Percentiles rank a stretch among this genome's conserved stretches.
phyloP scores from a whole-genome alignment of 345 rosid species.

The Aquilaria malaccensis region DNA sequence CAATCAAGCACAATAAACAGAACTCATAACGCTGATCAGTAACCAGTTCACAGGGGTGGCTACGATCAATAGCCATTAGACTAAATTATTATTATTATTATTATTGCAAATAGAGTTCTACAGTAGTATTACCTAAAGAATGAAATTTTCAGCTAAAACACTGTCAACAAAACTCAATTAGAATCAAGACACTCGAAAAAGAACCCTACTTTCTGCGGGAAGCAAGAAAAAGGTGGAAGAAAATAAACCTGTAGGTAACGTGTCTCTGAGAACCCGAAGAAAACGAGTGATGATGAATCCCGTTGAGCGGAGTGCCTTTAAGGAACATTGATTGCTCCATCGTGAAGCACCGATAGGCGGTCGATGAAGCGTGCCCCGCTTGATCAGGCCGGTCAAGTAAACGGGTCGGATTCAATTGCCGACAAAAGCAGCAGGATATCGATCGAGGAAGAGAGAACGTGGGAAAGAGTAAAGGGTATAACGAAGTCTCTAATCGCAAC shows the following conservation, averaged over 20 bases:
- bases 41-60: too few species aligned
- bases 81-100: too few species aligned
- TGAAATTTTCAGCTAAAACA: too few species aligned
- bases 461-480: background rate
- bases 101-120: too few species aligned
- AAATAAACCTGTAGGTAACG: slow-evolving; percentile 39
- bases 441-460: background rate
- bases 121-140: too few species aligned
- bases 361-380: slow-evolving; percentile 3
- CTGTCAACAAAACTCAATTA: background rate
- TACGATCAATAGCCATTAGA: too few species aligned
- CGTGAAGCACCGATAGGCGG: slow-evolving; percentile 1
- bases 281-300: slow-evolving; percentile 23
- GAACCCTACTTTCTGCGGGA: background rate
- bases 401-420: background rate
- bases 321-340: slow-evolving; percentile 17
- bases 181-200: background rate
- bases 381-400: slow-evolving; percentile 6
- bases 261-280: slow-evolving; percentile 35
- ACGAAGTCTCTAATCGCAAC: background rate
- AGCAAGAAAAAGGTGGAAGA: background rate
- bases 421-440: background rate
- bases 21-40: too few species aligned
- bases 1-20: too few species aligned
- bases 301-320: slow-evolving; percentile 18